These are phyloP conservation scores for Pisolithus tinctorius DNA, from an alignment of 768 basidiomycete genomes.

Conservation along the genomic window DNA sequence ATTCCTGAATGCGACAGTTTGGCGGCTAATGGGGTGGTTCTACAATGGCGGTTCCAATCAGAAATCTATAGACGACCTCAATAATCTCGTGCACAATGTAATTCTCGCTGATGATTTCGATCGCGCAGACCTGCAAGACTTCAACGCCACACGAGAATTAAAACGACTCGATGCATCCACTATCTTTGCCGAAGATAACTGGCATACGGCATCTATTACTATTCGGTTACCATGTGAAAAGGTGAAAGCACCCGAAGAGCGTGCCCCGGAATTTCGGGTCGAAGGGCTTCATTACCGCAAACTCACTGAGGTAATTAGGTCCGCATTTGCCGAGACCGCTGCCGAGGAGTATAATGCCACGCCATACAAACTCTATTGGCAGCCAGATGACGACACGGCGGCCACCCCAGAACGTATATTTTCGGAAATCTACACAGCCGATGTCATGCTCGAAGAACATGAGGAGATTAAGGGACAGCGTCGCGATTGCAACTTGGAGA, in stretches of 20 bases:
- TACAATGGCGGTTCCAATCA: constrained; percentile 10
- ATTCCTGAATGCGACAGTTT: neutral
- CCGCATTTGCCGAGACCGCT: neutral
- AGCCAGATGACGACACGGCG: neutral
- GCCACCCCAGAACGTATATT: neutral
- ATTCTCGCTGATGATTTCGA: constrained; percentile 8
- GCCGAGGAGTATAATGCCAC: neutral
- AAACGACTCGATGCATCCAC: neutral
- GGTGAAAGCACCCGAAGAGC: too few species aligned
- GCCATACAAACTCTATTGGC: constrained; percentile 2
- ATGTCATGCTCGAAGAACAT: neutral
- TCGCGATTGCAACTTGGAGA: constrained; percentile 10
- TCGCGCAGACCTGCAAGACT: constrained; percentile 2
- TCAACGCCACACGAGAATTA: neutral
- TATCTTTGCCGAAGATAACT: too few species aligned
- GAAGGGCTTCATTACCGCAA: neutral
- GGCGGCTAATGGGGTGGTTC: constrained; percentile 18
- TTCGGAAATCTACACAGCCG: neutral
- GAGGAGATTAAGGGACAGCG: neutral
- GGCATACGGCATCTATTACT: too few species aligned
- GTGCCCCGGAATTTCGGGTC: too few species aligned
- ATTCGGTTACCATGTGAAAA: too few species aligned
- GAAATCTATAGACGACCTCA: constrained; percentile 4
- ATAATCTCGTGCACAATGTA: constrained; percentile 7
- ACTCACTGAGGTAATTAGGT: neutral